Percentiles rank a stretch among this genome's conserved stretches.
These are phyloP conservation scores for Salix caprea DNA, from an alignment of 345 rosid species.

Conservation along the genomic window DNA sequence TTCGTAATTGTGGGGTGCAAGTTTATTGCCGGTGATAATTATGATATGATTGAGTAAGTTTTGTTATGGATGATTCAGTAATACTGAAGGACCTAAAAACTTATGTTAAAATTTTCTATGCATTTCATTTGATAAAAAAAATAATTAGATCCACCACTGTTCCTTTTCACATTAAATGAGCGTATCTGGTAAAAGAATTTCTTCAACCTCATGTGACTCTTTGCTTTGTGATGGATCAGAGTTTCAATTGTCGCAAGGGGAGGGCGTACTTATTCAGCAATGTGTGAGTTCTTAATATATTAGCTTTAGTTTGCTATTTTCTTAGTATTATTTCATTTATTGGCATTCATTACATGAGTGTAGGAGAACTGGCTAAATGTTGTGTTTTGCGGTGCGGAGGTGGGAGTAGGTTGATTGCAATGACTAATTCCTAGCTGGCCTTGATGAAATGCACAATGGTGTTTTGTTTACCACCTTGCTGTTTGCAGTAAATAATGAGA, in stretches of 20 bases:
- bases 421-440: background rate
- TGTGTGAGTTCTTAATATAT: constrained; percentile 33
- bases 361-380: background rate
- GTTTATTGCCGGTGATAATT: background rate
- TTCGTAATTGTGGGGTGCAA: background rate
- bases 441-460: background rate
- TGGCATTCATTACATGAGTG: background rate
- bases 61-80: background rate
- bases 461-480: background rate
- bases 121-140: background rate
- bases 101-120: no score
- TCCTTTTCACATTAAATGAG: background rate
- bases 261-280: constrained; percentile 44
- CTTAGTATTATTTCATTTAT: background rate
- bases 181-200: background rate
- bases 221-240: constrained; percentile 24
- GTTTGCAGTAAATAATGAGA: background rate
- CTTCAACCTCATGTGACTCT: constrained; percentile 1
- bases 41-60: background rate
- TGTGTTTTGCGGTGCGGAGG: background rate
- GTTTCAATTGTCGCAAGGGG: constrained; percentile 38
- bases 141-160: background rate
- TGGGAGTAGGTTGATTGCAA: background rate
- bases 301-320: background rate
- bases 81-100: no score